Conservation (phyloP, 2,329 filamentous ascomycete genomes). For the Juglanconis sp. region DNA sequence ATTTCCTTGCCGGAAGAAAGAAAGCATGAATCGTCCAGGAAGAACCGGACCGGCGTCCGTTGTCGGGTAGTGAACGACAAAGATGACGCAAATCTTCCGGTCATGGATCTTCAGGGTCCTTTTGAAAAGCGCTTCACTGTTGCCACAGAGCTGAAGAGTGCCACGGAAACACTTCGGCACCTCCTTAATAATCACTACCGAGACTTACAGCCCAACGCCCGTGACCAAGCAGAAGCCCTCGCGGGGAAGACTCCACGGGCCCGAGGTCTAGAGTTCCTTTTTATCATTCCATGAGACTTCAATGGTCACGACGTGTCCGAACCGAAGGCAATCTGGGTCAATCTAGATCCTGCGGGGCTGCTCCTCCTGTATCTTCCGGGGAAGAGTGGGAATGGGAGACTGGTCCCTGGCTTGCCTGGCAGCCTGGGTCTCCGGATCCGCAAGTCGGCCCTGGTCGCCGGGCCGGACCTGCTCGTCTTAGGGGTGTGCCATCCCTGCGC, state of each 20-base stretch:
- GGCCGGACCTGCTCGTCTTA: not conserved
- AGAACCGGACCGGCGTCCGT: not conserved
- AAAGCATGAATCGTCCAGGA: too few species aligned
- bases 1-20: too few species aligned
- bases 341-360: conserved; percentile 9
- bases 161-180: not conserved
- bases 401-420: not conserved
- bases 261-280: not conserved
- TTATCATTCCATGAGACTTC: not conserved
- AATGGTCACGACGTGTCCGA: not conserved
- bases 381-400: not conserved
- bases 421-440: not conserved
- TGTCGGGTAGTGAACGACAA: not conserved
- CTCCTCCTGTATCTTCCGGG: not conserved
- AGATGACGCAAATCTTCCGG: not conserved
- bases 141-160: too few species aligned
- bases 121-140: not conserved
- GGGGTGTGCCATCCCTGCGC: conserved; percentile 1
- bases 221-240: not conserved
- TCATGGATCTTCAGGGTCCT: not conserved
- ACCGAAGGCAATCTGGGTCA: conserved; percentile 4
- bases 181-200: not conserved
- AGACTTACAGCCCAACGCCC: not conserved
- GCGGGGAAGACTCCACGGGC: not conserved
- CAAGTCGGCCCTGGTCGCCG: conserved; percentile 1